Evolutionary conservation across 2,329 filamentous ascomycete genomes (phyloP), one percentile per base, ranked within the genome.

Genomic region (Penicillium sp.): DNA sequence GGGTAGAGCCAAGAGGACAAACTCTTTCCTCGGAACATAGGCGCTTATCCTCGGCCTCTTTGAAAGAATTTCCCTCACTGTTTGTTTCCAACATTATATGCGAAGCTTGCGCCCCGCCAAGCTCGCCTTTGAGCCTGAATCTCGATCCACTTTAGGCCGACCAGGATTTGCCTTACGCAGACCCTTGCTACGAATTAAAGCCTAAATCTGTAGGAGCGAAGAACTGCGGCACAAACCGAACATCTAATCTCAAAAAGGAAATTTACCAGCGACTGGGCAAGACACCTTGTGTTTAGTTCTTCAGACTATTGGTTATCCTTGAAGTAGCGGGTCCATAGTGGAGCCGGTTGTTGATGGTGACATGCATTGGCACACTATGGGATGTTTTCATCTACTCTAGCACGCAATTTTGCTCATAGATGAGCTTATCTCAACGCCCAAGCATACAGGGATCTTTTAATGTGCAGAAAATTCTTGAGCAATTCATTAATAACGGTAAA

Each of bases 351-450:
- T 18, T 10, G 34, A 18, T 34, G 42, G 51, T 53, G 28, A 49
- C 42, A 39, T 16, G 34, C 42, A 47, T 41, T 15, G 16, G 18
- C 45, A 45, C 41, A 45, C 41, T 16, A 42, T n/a, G 36, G 33
- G 16, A 45, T 21, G 29, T 39, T 42, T 31, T 18, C 42, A n/a
- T 12, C 21, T 43, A 38, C 7, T 23, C 23, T 38, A 56, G 53
- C 53, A 56, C 50, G 53, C 53, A 47, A 56, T 56, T 44, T 44
- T 43, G 33, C 42, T 47, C 23, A 43, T 38, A 7, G 12, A 53
- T 56, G 47, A 43, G 23, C 18, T 43, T 39, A 33, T 38, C 1
- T 16, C 51, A 28, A 39, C 31, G 42, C 3, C 15, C 7, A 15
- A 46, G 7, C 10, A 36, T 34, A 28, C 43, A 9, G 21, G 42